Conservation (phyloP, 2,329 filamentous ascomycete genomes). For the Xylaria sp. region DNA sequence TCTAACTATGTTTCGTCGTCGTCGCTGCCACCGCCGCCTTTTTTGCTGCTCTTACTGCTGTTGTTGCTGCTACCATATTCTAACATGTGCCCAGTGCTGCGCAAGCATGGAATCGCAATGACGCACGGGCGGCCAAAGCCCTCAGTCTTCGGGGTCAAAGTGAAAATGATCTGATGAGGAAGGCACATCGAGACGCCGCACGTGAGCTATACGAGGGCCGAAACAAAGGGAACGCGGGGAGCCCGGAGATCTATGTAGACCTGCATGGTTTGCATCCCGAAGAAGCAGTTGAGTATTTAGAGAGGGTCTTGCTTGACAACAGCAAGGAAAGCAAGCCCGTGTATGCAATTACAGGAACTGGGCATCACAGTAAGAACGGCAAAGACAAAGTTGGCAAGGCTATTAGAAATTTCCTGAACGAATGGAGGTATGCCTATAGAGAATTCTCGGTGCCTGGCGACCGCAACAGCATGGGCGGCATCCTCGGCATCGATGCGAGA, state of each 20-base stretch:
- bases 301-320: constrained; percentile 87
- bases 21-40: too few species aligned
- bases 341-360: constrained; percentile 96
- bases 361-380: constrained; percentile 97
- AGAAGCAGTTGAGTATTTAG: constrained; percentile 94
- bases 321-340: constrained; percentile 76
- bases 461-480: constrained; percentile 81
- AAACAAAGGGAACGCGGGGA: constrained; percentile 72
- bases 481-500: constrained; percentile 72
- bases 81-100: constrained; percentile 72
- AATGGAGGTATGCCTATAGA: constrained; percentile 94
- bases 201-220: constrained; percentile 92
- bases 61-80: too few species aligned
- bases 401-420: constrained; percentile 87
- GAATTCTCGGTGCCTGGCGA: constrained; percentile 98
- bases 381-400: constrained; percentile 99
- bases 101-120: constrained; percentile 98
- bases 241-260: constrained; percentile 88
- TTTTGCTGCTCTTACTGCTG: too few species aligned
- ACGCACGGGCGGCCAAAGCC: constrained; percentile 94
- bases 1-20: neutral
- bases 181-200: constrained; percentile 94
- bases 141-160: constrained; percentile 93
- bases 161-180: constrained; percentile 97
- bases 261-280: constrained; percentile 98